Base-by-base conservation (phyloP, 345 rosid species). In the Eucalyptus erythrocorys region DNA sequence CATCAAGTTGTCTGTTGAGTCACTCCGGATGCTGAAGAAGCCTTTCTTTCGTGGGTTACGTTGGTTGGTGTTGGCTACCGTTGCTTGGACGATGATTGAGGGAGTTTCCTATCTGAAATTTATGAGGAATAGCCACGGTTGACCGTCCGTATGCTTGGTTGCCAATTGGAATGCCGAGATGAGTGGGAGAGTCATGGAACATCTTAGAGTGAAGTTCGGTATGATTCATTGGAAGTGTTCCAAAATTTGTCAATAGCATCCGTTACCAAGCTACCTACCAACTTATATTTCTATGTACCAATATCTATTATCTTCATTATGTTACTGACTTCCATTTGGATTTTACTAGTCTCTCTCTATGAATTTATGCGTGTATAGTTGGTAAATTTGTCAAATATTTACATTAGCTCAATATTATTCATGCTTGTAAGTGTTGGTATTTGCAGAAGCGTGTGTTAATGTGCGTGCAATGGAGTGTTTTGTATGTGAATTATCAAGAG, bases 131-230 rank as follows among this genome's bases (percentile, higher is more conserved):
- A 95, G 27, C 95, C 95, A 48, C 94, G 95, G 96, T 89, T 95
- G 84, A 94, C 96, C 4, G 14, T 96, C 85, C 94, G 98, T 84
- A 88, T 90, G 92, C 88, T n/a, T n/a, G 98, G 98, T 76, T 96
- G 98, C 89, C 96, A 95, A 92, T 92, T 95, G 90, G 95, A 95
- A 89, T 96, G 94, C 91, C 91, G 87, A 88, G 95, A 93, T 90
- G 95, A 95, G 85, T 95, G 96, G 97, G 93, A 93, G 48, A 92
- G 88, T 84, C 97, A 84, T 11, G 17, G 50, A 84, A 17, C 48
- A 84, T 84, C 50, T 84, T 27, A 43, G 86, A 43, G 68, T 59
- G 68, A 27, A 27, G 32, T 59, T 27, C 4, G 68, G 68, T 27
- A 27, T 59, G 68, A 27, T 27, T 11, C 5, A 14, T 27, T 26